Evolutionary conservation across 192 early-diverging fungal genomes (phyloP).

Genomic region (Thamnidium elegans): DNA sequence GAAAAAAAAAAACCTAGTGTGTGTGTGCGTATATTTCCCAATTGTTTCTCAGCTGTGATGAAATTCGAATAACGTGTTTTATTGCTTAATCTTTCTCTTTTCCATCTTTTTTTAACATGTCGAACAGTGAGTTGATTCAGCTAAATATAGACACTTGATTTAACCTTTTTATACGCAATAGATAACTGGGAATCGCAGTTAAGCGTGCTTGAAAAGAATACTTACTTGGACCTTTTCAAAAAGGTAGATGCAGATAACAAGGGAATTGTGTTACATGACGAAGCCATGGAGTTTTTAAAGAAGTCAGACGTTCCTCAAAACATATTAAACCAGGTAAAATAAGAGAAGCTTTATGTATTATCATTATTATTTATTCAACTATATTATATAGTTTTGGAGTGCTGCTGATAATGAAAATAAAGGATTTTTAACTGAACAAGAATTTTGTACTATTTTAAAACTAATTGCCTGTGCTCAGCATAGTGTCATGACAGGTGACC

Average conservation of each 20-base stretch:
- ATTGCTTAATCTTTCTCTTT: too few species aligned
- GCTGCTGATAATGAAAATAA: conserved; percentile 73
- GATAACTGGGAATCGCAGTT: conserved; percentile 35
- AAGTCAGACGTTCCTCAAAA: conserved; percentile 60
- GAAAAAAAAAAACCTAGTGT: too few species aligned
- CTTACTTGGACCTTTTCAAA: conserved; percentile 59
- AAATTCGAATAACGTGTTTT: too few species aligned
- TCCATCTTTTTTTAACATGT: too few species aligned
- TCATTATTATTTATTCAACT: neutral
- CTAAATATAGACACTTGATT: too few species aligned
- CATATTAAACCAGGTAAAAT: conserved; percentile 53
- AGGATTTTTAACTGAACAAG: conserved; percentile 74
- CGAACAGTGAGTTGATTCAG: too few species aligned
- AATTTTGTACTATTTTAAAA: conserved; percentile 81
- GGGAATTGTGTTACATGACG: conserved; percentile 61
- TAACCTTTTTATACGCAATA: too few species aligned
- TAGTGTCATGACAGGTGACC: conserved; percentile 45
- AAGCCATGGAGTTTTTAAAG: conserved; percentile 68
- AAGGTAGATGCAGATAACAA: conserved; percentile 62
- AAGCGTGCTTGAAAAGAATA: conserved; percentile 54
- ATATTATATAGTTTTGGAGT: conserved; percentile 70
- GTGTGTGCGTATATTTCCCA: too few species aligned
- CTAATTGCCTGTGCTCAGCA: conserved; percentile 85
- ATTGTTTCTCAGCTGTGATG: too few species aligned
- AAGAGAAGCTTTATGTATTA: too few species aligned